phyloP scores from a whole-genome alignment of 495 filamentous ascomycete species.

The Platismatia glauca region DNA sequence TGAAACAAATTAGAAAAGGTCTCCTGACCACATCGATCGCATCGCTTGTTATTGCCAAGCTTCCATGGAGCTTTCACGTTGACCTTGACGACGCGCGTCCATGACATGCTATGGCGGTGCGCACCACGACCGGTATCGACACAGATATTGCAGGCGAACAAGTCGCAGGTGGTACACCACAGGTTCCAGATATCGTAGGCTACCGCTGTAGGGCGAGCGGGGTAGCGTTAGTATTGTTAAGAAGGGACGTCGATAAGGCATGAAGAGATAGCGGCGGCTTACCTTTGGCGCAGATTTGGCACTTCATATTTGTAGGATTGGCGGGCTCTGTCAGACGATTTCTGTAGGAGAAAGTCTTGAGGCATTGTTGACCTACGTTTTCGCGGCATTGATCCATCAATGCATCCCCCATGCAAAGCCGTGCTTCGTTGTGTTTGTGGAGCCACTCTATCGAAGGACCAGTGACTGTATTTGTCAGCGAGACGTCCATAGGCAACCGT shows the following conservation, averaged over 20 bases:
- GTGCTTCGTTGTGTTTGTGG: not conserved
- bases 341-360: conserved; percentile 1
- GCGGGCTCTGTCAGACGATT: not conserved
- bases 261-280: not conserved
- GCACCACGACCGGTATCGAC: not conserved
- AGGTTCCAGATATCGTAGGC: conserved; percentile 6
- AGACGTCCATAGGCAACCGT: not conserved
- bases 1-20: not conserved
- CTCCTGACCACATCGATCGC: conserved; percentile 6
- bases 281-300: not conserved
- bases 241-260: too few species aligned
- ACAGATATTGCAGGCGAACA: not conserved
- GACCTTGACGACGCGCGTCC: not conserved
- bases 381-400: not conserved
- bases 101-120: conserved; percentile 1
- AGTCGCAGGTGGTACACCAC: not conserved
- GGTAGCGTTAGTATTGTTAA: not conserved
- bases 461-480: not conserved
- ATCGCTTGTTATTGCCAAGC: not conserved
- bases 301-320: conserved; percentile 4
- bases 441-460: not conserved
- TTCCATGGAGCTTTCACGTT: not conserved
- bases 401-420: not conserved
- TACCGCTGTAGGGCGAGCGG: not conserved
- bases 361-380: not conserved